A percentile compares a stretch with the other conserved stretches of the same genome.
These are phyloP conservation scores for Thalassiosira livingstoniorum DNA, from an alignment of 352 stramenopile species.

Conservation along the genomic window DNA sequence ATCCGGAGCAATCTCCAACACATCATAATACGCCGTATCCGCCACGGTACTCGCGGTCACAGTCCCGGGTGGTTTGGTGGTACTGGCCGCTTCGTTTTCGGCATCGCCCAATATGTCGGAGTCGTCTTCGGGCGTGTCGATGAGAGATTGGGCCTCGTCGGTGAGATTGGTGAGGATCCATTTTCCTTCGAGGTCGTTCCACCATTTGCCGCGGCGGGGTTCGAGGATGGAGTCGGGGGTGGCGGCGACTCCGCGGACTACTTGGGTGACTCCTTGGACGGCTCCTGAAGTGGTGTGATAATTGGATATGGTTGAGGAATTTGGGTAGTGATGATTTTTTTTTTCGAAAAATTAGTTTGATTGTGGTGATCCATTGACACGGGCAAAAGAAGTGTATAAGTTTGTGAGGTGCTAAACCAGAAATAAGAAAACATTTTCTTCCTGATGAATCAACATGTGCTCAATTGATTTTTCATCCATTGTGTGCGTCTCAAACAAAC, in stretches of 20 bases:
- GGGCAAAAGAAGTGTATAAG: no score
- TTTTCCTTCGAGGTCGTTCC: constrained; percentile 80
- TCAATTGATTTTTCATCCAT: no score
- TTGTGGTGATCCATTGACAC: no score
- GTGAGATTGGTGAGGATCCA: constrained; percentile 83
- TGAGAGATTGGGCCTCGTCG: constrained; percentile 66
- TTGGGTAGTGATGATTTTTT: not conserved
- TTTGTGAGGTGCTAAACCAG: no score
- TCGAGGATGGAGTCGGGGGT: constrained; percentile 66
- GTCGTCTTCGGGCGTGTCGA: constrained; percentile 73
- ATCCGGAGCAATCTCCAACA: constrained; percentile 76
- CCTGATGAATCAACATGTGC: no score
- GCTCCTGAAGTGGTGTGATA: constrained; percentile 5
- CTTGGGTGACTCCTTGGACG: constrained; percentile 43
- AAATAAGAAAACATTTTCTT: no score
- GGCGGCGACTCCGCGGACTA: constrained; percentile 64
- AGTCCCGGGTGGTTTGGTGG: constrained; percentile 23
- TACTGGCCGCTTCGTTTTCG: constrained; percentile 53
- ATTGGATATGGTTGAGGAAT: not conserved
- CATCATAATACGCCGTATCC: constrained; percentile 82
- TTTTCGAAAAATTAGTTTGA: not conserved
- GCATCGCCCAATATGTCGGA: constrained; percentile 73
- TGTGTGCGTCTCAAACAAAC: no score
- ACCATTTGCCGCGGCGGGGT: constrained; percentile 83
- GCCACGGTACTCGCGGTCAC: constrained; percentile 64